Conservation (phyloP, 2,329 filamentous ascomycete species). For the Fusarium tuaranense region DNA sequence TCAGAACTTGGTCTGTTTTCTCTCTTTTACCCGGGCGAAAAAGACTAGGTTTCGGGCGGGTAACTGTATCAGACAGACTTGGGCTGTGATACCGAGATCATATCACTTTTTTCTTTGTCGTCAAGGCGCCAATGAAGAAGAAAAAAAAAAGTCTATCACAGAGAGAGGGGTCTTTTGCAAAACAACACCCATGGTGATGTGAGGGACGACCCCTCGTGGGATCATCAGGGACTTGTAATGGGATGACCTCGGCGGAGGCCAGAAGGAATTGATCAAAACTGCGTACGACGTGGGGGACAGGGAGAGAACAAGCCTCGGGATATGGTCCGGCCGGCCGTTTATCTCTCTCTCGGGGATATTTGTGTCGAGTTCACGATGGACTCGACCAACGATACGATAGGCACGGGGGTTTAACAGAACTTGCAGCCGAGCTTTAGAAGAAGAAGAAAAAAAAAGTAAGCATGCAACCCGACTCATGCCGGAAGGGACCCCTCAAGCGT, state of each 20-base stretch:
- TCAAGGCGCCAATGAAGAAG: constrained; percentile 9
- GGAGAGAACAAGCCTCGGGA: not conserved
- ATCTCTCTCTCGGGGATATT: constrained; percentile 10
- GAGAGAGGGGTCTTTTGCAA: not conserved
- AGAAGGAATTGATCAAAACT: constrained; percentile 34
- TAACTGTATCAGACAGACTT: constrained; percentile 10
- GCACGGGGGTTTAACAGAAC: not conserved
- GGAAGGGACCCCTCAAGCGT: constrained; percentile 3
- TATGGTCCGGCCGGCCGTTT: constrained; percentile 32
- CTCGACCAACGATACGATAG: not conserved
- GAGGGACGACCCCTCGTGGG: not conserved
- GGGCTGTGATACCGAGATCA: constrained; percentile 24
- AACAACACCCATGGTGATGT: not conserved
- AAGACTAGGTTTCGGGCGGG: constrained; percentile 4
- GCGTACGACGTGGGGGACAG: not conserved
- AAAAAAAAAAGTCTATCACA: constrained; percentile 23
- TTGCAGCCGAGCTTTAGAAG: not conserved
- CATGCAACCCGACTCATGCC: constrained; percentile 2
- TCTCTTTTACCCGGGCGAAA: not conserved
- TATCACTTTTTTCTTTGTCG: constrained; percentile 4
- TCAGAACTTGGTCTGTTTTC: not conserved
- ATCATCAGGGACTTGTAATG: constrained; percentile 34
- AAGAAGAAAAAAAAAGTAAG: not conserved
- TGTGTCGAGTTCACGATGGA: not conserved
- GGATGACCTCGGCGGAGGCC: constrained; percentile 28